Evolutionary conservation across 768 basidiomycete genomes (phyloP).

Genomic region (Glaciozyma antarctica): DNA sequence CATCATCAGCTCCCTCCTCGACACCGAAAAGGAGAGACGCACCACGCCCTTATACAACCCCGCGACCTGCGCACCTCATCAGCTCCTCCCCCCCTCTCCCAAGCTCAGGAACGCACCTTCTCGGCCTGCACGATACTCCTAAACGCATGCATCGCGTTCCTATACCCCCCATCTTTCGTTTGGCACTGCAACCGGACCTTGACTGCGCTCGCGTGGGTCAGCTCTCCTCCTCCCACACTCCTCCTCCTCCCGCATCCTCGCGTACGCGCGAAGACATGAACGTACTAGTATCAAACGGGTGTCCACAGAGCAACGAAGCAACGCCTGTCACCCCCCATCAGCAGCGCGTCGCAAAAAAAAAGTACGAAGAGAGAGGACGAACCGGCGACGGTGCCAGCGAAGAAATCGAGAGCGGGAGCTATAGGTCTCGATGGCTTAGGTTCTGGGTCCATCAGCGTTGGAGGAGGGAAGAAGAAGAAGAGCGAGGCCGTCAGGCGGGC

Average conservation of each 20-base stretch:
- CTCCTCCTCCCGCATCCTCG: no score
- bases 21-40: neutral
- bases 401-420: slow-evolving; percentile 50
- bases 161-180: slow-evolving; percentile 49
- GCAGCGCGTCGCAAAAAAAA: no score
- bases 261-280: neutral
- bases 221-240: neutral
- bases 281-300: slow-evolving; percentile 65
- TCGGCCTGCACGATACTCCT: slow-evolving; percentile 62
- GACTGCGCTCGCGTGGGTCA: neutral
- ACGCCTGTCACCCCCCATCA: slow-evolving; percentile 44
- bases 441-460: no score
- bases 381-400: slow-evolving; percentile 66
- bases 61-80: neutral
- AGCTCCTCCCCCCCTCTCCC: neutral
- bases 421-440: no score
- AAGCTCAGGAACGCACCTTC: slow-evolving; percentile 44
- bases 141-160: slow-evolving; percentile 54
- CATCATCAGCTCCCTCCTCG: neutral
- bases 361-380: neutral
- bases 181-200: slow-evolving; percentile 38
- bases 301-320: slow-evolving; percentile 58
- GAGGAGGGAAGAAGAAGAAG: no score
- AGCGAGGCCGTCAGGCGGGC: no score
- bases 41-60: slow-evolving; percentile 62